phyloP scores from a whole-genome alignment of 2,329 filamentous ascomycete species.

The Chrysoporthe deuterocubensis region DNA sequence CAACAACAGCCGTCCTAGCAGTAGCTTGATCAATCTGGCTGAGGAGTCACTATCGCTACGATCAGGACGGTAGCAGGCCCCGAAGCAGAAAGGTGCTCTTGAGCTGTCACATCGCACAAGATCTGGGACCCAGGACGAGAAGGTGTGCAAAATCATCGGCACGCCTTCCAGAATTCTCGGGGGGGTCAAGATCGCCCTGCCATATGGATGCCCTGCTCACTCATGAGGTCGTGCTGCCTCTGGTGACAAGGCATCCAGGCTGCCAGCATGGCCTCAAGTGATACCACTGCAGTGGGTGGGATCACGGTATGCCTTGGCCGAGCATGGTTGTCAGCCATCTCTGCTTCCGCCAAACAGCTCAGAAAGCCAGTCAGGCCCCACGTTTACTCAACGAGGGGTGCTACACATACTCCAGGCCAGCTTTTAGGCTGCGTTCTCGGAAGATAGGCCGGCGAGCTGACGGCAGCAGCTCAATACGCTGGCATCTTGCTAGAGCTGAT shows the following conservation, averaged over 20 bases:
- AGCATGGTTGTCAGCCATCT: constrained; percentile 7
- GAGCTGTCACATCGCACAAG: constrained; percentile 57
- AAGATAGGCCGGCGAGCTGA: neutral
- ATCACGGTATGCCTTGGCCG: constrained; percentile 35
- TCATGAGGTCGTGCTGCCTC: constrained; percentile 29
- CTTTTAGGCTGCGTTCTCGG: too few relatives aligned
- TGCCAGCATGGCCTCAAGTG: constrained; percentile 34
- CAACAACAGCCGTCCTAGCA: constrained; percentile 25
- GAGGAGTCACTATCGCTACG: constrained; percentile 22
- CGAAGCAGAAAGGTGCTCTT: constrained; percentile 36
- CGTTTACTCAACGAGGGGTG: neutral
- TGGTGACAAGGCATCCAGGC: constrained; percentile 34
- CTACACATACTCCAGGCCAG: too few relatives aligned
- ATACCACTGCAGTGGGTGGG: constrained; percentile 34
- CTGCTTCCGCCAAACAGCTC: neutral
- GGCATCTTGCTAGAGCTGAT: neutral
- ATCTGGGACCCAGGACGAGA: constrained; percentile 47
- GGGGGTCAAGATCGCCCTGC: constrained; percentile 33
- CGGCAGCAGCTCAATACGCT: neutral
- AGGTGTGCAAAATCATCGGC: constrained; percentile 39
- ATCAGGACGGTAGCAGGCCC: constrained; percentile 21
- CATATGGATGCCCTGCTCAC: constrained; percentile 15
- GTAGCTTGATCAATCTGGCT: constrained; percentile 24
- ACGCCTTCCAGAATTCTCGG: constrained; percentile 31
- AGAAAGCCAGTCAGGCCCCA: neutral